Conservation (phyloP, 768 basidiomycete genomes). For the Asterophora parasitica region DNA sequence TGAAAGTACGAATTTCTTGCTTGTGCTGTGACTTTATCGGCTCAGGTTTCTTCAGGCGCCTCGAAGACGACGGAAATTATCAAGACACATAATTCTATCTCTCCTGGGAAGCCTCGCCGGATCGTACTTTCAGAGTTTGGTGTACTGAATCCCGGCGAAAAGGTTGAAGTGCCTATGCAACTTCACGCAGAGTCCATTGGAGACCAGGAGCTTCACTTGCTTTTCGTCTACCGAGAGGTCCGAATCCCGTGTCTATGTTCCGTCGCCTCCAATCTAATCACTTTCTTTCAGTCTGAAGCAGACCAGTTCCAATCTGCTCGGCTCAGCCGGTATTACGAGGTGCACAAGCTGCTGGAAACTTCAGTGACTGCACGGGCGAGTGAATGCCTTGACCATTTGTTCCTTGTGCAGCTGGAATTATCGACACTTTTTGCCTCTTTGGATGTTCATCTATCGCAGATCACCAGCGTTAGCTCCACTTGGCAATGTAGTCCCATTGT, state of each 20-base stretch:
- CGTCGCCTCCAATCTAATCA: neutral
- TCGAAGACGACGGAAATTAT: conserved; percentile 32
- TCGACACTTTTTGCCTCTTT: conserved; percentile 42
- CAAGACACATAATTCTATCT: conserved; percentile 49
- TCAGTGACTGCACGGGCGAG: conserved; percentile 49
- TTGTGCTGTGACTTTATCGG: neutral
- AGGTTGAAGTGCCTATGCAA: conserved; percentile 45
- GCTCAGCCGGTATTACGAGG: conserved; percentile 51
- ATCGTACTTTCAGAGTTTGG: conserved; percentile 35
- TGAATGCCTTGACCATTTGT: conserved; percentile 42
- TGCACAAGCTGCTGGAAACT: conserved; percentile 54
- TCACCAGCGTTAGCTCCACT: conserved; percentile 61
- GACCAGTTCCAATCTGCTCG: conserved; percentile 55
- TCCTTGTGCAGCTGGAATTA: conserved; percentile 50
- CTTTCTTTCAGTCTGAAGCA: conserved; percentile 36
- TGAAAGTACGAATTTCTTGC: conserved; percentile 4
- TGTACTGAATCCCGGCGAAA: conserved; percentile 43
- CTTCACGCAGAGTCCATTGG: conserved; percentile 48
- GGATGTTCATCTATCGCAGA: conserved; percentile 46
- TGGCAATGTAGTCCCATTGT: conserved; percentile 54
- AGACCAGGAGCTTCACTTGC: conserved; percentile 47
- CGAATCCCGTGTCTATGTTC: conserved; percentile 1
- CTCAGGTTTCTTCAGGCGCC: conserved; percentile 1
- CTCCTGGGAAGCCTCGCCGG: conserved; percentile 37
- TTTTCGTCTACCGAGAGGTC: conserved; percentile 64